phyloP scores from a whole-genome alignment of 2,329 filamentous ascomycete genomes.

The Xylaria sp. region DNA sequence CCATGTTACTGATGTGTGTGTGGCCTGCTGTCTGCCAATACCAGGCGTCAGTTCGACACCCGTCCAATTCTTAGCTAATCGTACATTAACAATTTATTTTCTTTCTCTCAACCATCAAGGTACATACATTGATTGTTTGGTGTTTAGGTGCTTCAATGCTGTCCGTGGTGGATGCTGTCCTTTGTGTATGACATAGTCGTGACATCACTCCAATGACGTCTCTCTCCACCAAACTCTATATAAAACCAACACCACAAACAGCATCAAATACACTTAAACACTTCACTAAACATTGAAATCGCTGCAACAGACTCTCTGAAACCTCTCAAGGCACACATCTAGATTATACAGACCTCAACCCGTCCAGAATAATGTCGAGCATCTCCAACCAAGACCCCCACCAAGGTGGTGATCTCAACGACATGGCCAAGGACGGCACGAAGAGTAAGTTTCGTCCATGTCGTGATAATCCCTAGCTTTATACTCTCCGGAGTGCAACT shows the following conservation, averaged over 20 bases:
- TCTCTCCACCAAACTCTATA: neutral
- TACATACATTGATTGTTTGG: neutral
- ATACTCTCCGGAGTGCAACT: too few species aligned
- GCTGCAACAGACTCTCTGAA: too few species aligned
- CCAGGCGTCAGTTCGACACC: too few species aligned
- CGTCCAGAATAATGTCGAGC: slow-evolving; percentile 34
- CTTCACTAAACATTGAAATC: neutral
- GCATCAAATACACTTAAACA: neutral
- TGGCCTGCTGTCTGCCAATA: too few species aligned
- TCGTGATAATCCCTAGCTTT: too few species aligned
- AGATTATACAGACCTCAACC: neutral
- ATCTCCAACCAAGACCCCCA: slow-evolving; percentile 34
- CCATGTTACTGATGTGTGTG: too few species aligned
- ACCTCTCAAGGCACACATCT: neutral
- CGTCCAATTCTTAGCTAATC: too few species aligned
- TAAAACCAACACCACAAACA: neutral
- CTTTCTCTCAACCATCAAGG: too few species aligned
- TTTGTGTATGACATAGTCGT: slow-evolving; percentile 28
- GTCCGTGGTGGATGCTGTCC: neutral
- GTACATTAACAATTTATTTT: too few species aligned
- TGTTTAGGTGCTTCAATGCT: neutral
- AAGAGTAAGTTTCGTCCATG: slow-evolving; percentile 39
- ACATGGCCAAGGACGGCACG: slow-evolving; percentile 45
- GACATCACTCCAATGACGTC: slow-evolving; percentile 34
- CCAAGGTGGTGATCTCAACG: slow-evolving; percentile 41